A percentile compares a stretch with the other conserved stretches of the same genome.
Evolutionary conservation across 2,329 filamentous ascomycete genomes (phyloP).

Genomic region (Epichloe aotearoae): DNA sequence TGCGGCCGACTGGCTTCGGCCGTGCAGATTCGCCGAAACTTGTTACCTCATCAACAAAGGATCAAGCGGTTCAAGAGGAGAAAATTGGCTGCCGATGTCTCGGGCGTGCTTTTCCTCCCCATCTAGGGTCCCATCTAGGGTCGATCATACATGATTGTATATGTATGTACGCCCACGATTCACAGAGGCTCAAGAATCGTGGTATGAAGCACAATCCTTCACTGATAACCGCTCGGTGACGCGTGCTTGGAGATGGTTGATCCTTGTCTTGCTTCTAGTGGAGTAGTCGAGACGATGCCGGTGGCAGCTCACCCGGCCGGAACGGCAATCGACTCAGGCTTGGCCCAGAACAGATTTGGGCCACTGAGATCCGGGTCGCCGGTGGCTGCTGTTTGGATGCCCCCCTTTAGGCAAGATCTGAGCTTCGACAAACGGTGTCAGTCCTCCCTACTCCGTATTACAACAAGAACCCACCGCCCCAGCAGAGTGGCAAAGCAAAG

Average conservation of each 20-base stretch:
- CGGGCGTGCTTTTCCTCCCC: not conserved
- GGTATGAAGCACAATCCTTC: not conserved
- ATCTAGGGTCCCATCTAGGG: not conserved
- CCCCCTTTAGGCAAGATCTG: not conserved
- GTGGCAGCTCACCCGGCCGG: not conserved
- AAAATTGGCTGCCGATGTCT: not conserved
- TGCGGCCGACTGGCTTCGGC: not conserved
- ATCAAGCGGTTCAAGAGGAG: not conserved
- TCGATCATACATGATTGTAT: not conserved
- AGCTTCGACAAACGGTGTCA: not conserved
- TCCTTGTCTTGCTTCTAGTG: not conserved
- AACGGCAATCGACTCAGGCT: slow-evolving; percentile 1
- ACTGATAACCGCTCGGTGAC: not conserved
- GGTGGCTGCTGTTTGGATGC: not conserved
- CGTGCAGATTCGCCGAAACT: not conserved
- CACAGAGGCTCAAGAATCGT: not conserved
- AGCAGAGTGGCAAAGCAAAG: not conserved
- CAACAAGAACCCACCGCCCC: no score
- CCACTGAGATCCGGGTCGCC: not conserved
- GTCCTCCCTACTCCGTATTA: not conserved
- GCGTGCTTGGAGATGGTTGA: not conserved
- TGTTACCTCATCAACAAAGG: not conserved
- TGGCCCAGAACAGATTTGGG: not conserved
- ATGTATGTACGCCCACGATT: not conserved
- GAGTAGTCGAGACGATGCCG: not conserved